These are phyloP conservation scores for Zasmidium citrigriseum DNA, from an alignment of 2,329 filamentous ascomycete genomes.

Conservation along the genomic window DNA sequence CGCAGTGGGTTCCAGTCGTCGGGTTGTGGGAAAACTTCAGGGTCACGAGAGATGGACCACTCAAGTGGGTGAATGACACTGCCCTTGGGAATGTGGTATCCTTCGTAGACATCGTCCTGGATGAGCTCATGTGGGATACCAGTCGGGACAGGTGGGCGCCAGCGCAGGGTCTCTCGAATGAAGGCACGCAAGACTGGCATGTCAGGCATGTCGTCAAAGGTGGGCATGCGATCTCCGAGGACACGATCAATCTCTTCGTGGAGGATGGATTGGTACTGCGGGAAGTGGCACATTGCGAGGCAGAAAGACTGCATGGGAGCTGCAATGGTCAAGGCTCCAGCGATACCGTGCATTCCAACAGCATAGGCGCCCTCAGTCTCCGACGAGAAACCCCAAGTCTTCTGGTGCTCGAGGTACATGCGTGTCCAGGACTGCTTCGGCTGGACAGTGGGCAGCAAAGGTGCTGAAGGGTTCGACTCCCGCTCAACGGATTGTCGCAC, in stretches of 20 bases:
- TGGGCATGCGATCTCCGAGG: constrained; percentile 58
- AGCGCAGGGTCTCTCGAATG: constrained; percentile 59
- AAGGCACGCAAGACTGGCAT: constrained; percentile 58
- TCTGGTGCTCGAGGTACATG: constrained; percentile 43
- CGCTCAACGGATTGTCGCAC: constrained; percentile 38
- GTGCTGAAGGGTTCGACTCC: not conserved
- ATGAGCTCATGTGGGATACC: constrained; percentile 30
- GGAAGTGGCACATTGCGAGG: constrained; percentile 48
- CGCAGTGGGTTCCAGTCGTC: constrained; percentile 45
- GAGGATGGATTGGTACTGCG: constrained; percentile 41
- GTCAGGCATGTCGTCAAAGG: constrained; percentile 50
- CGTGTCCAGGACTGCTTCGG: constrained; percentile 43
- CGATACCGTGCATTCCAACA: constrained; percentile 51
- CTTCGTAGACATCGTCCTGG: constrained; percentile 33
- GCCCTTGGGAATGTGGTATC: constrained; percentile 33
- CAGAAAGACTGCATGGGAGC: constrained; percentile 51
- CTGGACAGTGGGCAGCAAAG: not conserved
- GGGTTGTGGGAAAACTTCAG: constrained; percentile 5
- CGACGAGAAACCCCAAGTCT: constrained; percentile 43
- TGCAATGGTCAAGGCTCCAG: constrained; percentile 49
- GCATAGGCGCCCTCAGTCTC: constrained; percentile 49
- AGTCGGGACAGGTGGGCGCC: constrained; percentile 56
- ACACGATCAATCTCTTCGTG: constrained; percentile 61
- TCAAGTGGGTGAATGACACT: constrained; percentile 41
- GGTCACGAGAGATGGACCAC: constrained; percentile 32